Evolutionary conservation across 2,329 filamentous ascomycete species (phyloP).

Genomic region (Exserohilum rostratum): DNA sequence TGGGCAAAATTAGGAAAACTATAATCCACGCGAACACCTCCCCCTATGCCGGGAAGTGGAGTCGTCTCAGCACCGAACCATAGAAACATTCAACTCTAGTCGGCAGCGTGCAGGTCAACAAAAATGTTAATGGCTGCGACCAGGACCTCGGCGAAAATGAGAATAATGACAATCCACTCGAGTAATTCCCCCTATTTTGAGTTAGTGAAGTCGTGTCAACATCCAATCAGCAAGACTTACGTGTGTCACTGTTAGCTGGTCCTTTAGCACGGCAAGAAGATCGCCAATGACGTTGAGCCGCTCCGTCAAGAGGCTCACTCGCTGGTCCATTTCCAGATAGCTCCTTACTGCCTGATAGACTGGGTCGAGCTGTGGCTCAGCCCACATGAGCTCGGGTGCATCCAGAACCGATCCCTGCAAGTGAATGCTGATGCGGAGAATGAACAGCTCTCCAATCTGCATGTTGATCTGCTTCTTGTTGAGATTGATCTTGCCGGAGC

Average conservation of each 20-base stretch:
- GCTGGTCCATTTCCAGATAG: constrained; percentile 98
- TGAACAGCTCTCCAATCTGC: constrained; percentile 98
- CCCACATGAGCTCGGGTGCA: constrained; percentile 97
- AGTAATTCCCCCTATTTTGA: constrained; percentile 52
- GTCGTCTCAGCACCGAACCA: too few species aligned
- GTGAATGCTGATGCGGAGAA: constrained; percentile 96
- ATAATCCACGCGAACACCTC: too few species aligned
- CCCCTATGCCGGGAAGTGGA: too few species aligned
- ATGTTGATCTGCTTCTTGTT: constrained; percentile 94
- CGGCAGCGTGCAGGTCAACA: constrained; percentile 83
- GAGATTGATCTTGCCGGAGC: constrained; percentile 89
- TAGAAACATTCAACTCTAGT: constrained; percentile 46
- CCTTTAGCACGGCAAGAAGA: constrained; percentile 88
- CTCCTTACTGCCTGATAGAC: constrained; percentile 94
- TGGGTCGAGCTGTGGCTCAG: constrained; percentile 93
- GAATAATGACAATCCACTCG: constrained; percentile 76
- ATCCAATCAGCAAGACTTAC: constrained; percentile 29
- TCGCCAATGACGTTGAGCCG: constrained; percentile 92
- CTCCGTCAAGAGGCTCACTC: constrained; percentile 87
- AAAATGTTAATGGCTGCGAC: constrained; percentile 94
- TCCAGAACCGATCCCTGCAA: constrained; percentile 95
- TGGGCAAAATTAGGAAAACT: too few species aligned
- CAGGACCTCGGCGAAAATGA: constrained; percentile 94
- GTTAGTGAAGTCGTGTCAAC: constrained; percentile 8
- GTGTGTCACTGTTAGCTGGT: constrained; percentile 85